Conservation (phyloP, 352 stramenopile species). For the Pythium rishiriense region DNA sequence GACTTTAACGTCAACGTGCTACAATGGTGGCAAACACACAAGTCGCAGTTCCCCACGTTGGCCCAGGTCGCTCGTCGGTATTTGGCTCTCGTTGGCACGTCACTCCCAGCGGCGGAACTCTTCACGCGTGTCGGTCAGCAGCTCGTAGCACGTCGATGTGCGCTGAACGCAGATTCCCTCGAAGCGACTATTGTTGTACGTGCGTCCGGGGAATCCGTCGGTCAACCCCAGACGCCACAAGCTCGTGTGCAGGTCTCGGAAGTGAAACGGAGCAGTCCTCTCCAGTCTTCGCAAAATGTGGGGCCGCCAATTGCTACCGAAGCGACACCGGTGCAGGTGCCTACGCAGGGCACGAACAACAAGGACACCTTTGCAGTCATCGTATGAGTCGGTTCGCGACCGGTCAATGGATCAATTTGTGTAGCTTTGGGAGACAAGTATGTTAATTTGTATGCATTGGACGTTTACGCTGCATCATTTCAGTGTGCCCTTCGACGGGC, state of each 20-base stretch:
- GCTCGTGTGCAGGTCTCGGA: background rate
- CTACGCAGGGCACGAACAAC: background rate
- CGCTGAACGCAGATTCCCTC: slow-evolving; percentile 1
- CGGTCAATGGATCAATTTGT: background rate
- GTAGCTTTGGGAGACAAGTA: background rate
- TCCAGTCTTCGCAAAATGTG: no score
- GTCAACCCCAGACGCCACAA: background rate
- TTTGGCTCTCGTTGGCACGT: slow-evolving; percentile 14
- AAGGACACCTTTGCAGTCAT: background rate
- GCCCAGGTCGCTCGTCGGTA: slow-evolving; percentile 13
- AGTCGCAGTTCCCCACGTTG: slow-evolving; percentile 18
- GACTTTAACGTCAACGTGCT: slow-evolving; percentile 26
- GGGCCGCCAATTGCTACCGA: background rate
- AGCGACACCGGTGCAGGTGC: no score
- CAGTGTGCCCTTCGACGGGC: no score
- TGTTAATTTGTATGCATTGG: no score
- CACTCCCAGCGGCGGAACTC: slow-evolving; percentile 3
- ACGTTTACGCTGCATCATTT: background rate
- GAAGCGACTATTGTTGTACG: slow-evolving; percentile 7
- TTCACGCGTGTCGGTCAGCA: slow-evolving; percentile 15
- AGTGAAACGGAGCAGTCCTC: background rate
- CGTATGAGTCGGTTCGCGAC: background rate
- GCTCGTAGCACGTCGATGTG: slow-evolving; percentile 3
- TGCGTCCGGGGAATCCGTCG: background rate
- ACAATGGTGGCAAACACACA: slow-evolving; percentile 20